Percentiles rank a stretch among this genome's conserved stretches.
Conservation (phyloP, 306 rosid species). For the Malus sylvestris region DNA sequence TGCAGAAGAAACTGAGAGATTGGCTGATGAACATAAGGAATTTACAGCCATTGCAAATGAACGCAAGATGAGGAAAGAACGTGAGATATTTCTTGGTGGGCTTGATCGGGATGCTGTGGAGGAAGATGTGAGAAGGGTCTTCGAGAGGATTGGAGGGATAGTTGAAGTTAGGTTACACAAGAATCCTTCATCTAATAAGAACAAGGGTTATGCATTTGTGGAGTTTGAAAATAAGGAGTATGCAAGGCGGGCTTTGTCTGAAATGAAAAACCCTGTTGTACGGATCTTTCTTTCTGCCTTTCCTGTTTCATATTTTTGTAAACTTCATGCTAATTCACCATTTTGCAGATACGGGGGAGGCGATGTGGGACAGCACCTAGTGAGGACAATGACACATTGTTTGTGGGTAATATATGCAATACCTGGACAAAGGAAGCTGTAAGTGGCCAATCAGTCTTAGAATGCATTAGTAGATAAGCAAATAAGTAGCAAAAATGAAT, state of each 20-base stretch:
- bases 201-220: conserved; percentile 76
- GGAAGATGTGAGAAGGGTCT: conserved; percentile 68
- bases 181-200: conserved; percentile 51
- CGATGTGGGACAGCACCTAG: conserved; percentile 73
- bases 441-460: conserved; percentile 15
- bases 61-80: conserved; percentile 53
- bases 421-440: conserved; percentile 83
- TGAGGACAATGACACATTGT: conserved; percentile 65
- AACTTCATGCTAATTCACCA: conserved; percentile 11
- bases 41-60: conserved; percentile 49
- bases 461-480: neutral
- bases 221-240: conserved; percentile 65
- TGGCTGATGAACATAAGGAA: conserved; percentile 34
- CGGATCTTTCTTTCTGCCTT: conserved; percentile 19
- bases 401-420: conserved; percentile 77
- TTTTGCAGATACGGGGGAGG: conserved; percentile 63
- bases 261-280: conserved; percentile 85
- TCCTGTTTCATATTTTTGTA: neutral
- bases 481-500: neutral
- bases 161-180: conserved; percentile 70
- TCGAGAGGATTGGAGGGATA: conserved; percentile 71
- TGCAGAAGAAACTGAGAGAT: conserved; percentile 33
- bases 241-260: conserved; percentile 57
- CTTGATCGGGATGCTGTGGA: conserved; percentile 66
- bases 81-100: conserved; percentile 76